Base-by-base conservation (phyloP, 345 rosid species). In the Salix viminalis region DNA sequence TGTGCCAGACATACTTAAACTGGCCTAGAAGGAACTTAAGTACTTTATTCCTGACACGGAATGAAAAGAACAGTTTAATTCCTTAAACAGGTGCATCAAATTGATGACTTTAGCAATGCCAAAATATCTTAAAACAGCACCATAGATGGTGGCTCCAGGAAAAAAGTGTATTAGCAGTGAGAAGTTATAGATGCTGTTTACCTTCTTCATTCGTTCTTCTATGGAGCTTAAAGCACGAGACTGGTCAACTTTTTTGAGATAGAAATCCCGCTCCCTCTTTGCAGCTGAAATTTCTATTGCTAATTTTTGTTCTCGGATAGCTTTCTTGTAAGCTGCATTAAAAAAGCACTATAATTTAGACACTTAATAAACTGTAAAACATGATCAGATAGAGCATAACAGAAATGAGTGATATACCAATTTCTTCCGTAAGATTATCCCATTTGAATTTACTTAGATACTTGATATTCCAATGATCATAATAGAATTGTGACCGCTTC, bases 391-490 rank as follows among this genome's bases (percentile, higher is more conserved):
- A 30, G 15, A 65, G 13, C 48, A 82, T 26, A 64, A 65, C 60
- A 71, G 1, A 71, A 52, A 75, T 14, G 32, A 79, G 69, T 71
- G 19, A 11, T 34, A 0, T 90, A 95, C 99, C 97, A 16, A 86
- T 93, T 80, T 95, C 97, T 74, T 86, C 93, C 2, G 94, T 90
- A 72, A 93, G 97, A 88, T 93, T 93, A 37, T 95, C 99, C 99
- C 99, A 95, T 78, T 90, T 91, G 87, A 95, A 95, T 86, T 93
- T 93, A 76, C 91, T 93, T 76, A 96, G 85, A 87, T 96, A 96
- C 79, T 89, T 96, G 80, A 91, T 93, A 87, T 93, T 96, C 99
- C 99, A 93, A 69, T 90, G 84, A 81, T 96, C 98, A 77, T 89
- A 93, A 77, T 87, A 91, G 71, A 89, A 85, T 1, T 90, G 70